Evolutionary conservation across 2,329 filamentous ascomycete genomes (phyloP).

Genomic region (Trichoderma cornu-damae): DNA sequence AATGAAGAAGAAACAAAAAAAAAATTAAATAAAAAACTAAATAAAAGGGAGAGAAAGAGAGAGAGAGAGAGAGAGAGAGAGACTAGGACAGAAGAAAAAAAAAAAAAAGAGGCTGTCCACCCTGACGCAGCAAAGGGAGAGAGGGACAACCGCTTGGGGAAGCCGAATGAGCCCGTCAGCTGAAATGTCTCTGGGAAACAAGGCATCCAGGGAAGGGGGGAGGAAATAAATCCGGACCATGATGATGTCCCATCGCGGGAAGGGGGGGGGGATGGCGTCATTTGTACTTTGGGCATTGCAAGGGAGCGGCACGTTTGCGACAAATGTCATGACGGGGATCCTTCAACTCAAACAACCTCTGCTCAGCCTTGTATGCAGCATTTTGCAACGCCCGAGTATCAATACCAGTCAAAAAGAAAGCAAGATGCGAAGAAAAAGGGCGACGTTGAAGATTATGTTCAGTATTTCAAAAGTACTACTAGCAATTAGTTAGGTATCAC

Average conservation of each 20-base stretch:
- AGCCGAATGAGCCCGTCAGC: neutral
- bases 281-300: neutral
- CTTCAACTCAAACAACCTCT: no score
- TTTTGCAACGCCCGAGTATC: no score
- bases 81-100: neutral
- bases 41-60: neutral
- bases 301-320: neutral
- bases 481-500: constrained; percentile 12
- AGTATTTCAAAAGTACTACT: neutral
- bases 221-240: no score
- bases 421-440: neutral
- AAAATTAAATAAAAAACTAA: no score
- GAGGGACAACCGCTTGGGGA: neutral
- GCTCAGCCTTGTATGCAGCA: no score
- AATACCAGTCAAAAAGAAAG: no score
- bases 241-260: neutral
- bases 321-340: no score
- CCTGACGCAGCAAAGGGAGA: neutral
- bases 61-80: neutral
- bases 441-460: neutral
- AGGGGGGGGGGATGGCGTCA: neutral
- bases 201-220: neutral
- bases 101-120: neutral
- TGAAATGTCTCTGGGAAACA: neutral
- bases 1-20: no score